Evolutionary conservation across 306 rosid species (phyloP).

Genomic region (Pyrus bretschneideri): DNA sequence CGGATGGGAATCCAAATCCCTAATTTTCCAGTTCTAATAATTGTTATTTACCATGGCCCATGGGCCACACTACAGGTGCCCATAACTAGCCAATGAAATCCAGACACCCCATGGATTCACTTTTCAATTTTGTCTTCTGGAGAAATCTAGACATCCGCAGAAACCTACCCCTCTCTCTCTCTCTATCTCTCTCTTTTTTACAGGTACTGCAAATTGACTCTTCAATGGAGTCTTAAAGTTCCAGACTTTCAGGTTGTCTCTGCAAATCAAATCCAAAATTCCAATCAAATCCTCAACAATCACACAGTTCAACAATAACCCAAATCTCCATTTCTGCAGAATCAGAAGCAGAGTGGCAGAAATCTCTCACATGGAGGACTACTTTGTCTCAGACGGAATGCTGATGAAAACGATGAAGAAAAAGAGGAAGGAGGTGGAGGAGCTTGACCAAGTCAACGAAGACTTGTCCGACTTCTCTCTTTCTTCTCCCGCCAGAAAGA

Average conservation of each 20-base stretch:
- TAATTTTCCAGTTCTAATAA: too few species aligned
- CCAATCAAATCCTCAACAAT: neutral
- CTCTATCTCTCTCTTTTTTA: neutral
- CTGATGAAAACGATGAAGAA: conserved; percentile 11
- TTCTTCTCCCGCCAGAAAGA: conserved; percentile 73
- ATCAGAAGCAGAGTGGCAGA: neutral
- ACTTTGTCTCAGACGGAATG: conserved; percentile 9
- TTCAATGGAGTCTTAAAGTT: too few species aligned
- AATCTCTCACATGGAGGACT: neutral
- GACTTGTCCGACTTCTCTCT: conserved; percentile 76
- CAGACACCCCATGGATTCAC: neutral
- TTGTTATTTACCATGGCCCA: neutral
- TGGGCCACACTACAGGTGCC: neutral
- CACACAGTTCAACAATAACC: neutral
- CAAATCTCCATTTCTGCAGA: neutral
- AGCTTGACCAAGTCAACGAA: conserved; percentile 35
- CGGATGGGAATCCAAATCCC: too few species aligned
- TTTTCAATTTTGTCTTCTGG: neutral
- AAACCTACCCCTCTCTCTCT: neutral
- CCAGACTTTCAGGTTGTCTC: neutral
- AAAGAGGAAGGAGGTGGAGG: conserved; percentile 47
- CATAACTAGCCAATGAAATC: neutral
- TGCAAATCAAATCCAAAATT: neutral
- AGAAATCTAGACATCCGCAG: conserved; percentile 13
- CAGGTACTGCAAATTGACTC: neutral